These are phyloP conservation scores for Puccinia hordei DNA, from an alignment of 1,284 basidiomycete species.

Conservation along the genomic window DNA sequence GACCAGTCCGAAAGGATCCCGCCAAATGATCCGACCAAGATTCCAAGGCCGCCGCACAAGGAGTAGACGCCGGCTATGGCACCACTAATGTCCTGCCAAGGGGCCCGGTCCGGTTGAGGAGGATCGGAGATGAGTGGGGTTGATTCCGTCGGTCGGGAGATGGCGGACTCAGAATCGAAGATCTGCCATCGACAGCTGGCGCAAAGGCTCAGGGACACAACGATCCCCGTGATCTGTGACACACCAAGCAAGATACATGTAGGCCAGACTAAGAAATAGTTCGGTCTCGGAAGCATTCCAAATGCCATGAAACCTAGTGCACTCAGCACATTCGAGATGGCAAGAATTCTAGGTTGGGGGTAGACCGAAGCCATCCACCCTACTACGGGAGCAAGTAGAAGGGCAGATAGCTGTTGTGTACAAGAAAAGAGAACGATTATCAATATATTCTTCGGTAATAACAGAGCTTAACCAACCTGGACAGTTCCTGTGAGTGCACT, in stretches of 20 bases:
- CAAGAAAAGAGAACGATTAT: neutral
- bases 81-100: constrained; percentile 15
- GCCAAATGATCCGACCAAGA: constrained; percentile 24
- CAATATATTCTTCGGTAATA: neutral
- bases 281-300: constrained; percentile 8
- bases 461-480: constrained; percentile 4
- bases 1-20: constrained; percentile 21
- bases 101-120: neutral
- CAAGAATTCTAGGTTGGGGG: constrained; percentile 14
- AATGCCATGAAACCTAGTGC: constrained; percentile 11
- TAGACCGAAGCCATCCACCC: constrained; percentile 10
- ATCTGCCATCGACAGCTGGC: constrained; percentile 27
- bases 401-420: constrained; percentile 7
- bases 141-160: neutral
- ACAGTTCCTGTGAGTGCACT: constrained; percentile 41
- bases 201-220: constrained; percentile 22
- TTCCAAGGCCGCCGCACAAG: constrained; percentile 17
- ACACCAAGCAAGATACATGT: constrained; percentile 15
- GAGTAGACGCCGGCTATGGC: constrained; percentile 41
- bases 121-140: neutral
- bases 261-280: constrained; percentile 14
- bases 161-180: neutral
- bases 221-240: constrained; percentile 23
- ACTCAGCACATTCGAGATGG: constrained; percentile 9
- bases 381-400: constrained; percentile 21